phyloP scores from a whole-genome alignment of 2,329 filamentous ascomycete genomes.

The Penicillium sp. region DNA sequence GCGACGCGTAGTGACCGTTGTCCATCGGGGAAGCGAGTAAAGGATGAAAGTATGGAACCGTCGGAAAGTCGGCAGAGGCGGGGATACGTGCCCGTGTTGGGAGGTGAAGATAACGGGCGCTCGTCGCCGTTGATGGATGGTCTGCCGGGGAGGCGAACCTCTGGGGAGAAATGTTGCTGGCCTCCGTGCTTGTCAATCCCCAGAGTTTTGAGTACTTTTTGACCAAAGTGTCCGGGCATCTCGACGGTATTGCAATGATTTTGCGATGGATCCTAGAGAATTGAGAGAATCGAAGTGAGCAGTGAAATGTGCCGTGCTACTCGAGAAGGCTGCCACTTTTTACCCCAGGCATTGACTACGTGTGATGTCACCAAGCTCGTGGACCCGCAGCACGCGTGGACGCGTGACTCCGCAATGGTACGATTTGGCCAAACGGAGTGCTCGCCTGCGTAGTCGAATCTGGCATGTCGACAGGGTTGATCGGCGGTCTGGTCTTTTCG shows the following conservation, averaged over 20 bases:
- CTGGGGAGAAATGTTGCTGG: conserved; percentile 2
- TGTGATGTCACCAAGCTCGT: neutral
- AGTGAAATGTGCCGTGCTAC: neutral
- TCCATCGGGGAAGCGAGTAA: conserved; percentile 44
- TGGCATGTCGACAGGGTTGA: no score
- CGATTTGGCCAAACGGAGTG: no score
- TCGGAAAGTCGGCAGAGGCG: conserved; percentile 50
- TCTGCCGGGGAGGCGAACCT: conserved; percentile 9
- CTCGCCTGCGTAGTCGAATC: no score
- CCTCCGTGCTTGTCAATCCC: conserved; percentile 22
- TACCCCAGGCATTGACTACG: neutral
- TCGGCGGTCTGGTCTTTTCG: no score
- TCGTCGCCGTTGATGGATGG: conserved; percentile 34
- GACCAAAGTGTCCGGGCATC: conserved; percentile 33
- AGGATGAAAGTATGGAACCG: conserved; percentile 50
- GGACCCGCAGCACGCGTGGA: neutral
- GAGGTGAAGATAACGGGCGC: conserved; percentile 37
- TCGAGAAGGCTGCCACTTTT: neutral
- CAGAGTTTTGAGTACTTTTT: conserved; percentile 35
- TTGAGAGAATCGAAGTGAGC: neutral
- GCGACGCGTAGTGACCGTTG: conserved; percentile 47
- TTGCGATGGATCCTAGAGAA: neutral
- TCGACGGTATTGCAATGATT: neutral
- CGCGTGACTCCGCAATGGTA: no score
- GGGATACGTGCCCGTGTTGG: conserved; percentile 49